Evolutionary conservation across 192 early-diverging fungal genomes (phyloP).

Genomic region (Pilobolus umbonatus): DNA sequence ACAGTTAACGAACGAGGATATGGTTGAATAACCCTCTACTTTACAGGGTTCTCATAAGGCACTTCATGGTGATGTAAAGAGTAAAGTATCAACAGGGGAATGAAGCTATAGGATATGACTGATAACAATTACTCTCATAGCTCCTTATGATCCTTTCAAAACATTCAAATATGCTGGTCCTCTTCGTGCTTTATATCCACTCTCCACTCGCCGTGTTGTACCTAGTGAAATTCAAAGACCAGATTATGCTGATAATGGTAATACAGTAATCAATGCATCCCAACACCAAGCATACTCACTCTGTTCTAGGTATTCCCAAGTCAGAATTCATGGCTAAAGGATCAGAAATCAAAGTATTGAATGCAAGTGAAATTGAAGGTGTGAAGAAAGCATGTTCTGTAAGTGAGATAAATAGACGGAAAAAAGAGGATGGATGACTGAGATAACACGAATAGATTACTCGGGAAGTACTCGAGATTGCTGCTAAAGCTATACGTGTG

Average conservation of each 20-base stretch:
- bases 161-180: conserved; percentile 58
- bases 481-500: conserved; percentile 67
- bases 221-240: conserved; percentile 60
- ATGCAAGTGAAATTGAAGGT: conserved; percentile 64
- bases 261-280: not conserved
- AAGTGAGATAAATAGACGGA: conserved; percentile 4
- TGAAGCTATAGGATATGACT: too few relatives aligned
- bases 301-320: conserved; percentile 53
- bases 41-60: conserved; percentile 15
- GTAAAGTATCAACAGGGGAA: not conserved
- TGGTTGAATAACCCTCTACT: not conserved
- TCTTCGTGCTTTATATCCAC: conserved; percentile 69
- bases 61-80: conserved; percentile 5
- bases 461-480: conserved; percentile 90
- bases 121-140: not conserved
- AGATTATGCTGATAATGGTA: conserved; percentile 28
- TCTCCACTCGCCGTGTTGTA: conserved; percentile 63
- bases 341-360: conserved; percentile 64
- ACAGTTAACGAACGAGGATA: not conserved
- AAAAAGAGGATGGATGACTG: not conserved
- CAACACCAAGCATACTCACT: not conserved
- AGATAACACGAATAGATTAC: conserved; percentile 49
- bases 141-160: conserved; percentile 55
- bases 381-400: conserved; percentile 80
- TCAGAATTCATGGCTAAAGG: conserved; percentile 74